Evolutionary conservation across 306 rosid species (phyloP).

Genomic region (Albizia julibrissin): DNA sequence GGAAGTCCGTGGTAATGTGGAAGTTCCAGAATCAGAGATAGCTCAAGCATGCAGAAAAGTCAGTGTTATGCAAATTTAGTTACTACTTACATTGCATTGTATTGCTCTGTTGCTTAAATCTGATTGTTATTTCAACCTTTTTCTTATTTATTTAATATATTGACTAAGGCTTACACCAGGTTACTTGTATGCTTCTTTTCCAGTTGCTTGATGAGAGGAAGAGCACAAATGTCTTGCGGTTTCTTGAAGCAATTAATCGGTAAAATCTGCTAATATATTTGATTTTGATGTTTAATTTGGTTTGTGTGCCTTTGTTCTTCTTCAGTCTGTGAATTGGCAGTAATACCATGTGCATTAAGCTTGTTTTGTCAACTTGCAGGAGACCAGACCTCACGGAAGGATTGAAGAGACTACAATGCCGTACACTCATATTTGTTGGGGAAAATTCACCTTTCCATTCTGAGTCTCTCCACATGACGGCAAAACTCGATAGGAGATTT

Average conservation of each 20-base stretch:
- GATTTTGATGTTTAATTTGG: not conserved
- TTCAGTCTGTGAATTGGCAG: not conserved
- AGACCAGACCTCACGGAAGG: constrained; percentile 87
- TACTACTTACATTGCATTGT: constrained; percentile 12
- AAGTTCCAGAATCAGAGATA: constrained; percentile 88
- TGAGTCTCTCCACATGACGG: constrained; percentile 89
- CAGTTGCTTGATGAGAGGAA: constrained; percentile 96
- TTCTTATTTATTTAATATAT: not conserved
- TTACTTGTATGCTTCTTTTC: constrained; percentile 38
- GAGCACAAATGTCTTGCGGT: constrained; percentile 66
- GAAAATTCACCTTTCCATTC: constrained; percentile 96
- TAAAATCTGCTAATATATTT: constrained; percentile 35
- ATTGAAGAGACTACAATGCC: constrained; percentile 74
- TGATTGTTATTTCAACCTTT: constrained; percentile 11
- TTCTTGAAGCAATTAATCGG: constrained; percentile 80
- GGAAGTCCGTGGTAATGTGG: constrained; percentile 85
- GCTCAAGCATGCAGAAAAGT: constrained; percentile 97
- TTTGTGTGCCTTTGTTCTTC: not conserved
- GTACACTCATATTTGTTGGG: constrained; percentile 89
- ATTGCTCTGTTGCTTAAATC: constrained; percentile 26
- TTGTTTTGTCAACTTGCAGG: constrained; percentile 53
- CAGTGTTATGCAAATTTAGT: constrained; percentile 45
- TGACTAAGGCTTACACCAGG: constrained; percentile 19
- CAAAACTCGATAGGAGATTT: constrained; percentile 83
- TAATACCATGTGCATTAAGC: constrained; percentile 15